Evolutionary conservation across 192 early-diverging fungal genomes (phyloP), one percentile per base, ranked within the genome.

Genomic region (Coemansia erecta): DNA sequence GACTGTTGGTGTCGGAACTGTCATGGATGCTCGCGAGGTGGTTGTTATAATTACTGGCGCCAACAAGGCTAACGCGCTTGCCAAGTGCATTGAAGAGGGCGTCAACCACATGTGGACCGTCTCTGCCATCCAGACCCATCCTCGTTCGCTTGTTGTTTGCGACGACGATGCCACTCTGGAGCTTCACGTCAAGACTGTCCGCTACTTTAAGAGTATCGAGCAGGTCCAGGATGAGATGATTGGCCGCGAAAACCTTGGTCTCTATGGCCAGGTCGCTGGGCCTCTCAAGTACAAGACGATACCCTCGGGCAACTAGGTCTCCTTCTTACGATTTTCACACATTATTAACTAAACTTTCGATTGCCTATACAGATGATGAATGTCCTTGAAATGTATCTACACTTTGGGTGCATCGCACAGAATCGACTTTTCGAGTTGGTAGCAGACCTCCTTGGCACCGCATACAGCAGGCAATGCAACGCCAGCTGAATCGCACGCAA

Each of bases 31-130:
- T 18, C 84, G 87, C 47, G 91, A 93, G 68, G 90, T 93, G 15
- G 81, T 88, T 48, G 80, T 93, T 24, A 86, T 93, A 65, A 93
- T 93, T 62, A 92, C 89, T 40, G 91, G 91, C 54, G 91, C 91
- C 28, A 87, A 88, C 73, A 93, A 93, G 72, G 88, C 89, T 18
- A 73, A 87, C 48, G 89, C 91, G 3, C 77, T 92, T 43, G 88
- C 89, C 53, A 91, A 92, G 79, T 91, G 89, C 71, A 89, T 92
- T 60, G 91, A 81, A 45, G 85, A 86, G 62, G 87, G 89, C 21
- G 87, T 93, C 45, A 93, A 93, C 81, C 89, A 91, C 76, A 92
- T 92, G 89, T 93, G 88, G 88, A 91, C 89, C 21, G 89, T 93
- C 33, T 90, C 88, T 23, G 91, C 89, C 50, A 87, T 92, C 73